Conservation (phyloP, 306 rosid species). For the Arachis hypogaea region DNA sequence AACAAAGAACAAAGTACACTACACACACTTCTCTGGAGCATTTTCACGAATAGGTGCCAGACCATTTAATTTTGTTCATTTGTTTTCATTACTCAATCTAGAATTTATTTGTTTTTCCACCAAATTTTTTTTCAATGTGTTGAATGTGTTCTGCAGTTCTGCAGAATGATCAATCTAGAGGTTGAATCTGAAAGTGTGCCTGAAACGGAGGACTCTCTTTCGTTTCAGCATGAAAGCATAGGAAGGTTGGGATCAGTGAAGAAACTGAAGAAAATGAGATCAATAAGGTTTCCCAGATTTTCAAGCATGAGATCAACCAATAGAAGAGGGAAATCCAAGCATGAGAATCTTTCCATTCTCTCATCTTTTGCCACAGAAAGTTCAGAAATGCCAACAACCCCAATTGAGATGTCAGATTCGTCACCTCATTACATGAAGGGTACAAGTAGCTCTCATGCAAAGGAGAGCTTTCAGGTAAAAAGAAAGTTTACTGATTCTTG, state of each 20-base stretch:
- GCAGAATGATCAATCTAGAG: slow-evolving; percentile 33
- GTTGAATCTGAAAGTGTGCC: slow-evolving; percentile 40
- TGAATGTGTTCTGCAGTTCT: slow-evolving; percentile 23
- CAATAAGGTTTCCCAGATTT: slow-evolving; percentile 62
- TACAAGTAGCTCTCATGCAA: slow-evolving; percentile 60
- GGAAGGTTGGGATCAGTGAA: slow-evolving; percentile 49
- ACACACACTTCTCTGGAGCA: slow-evolving; percentile 18
- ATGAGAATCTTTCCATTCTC: slow-evolving; percentile 37
- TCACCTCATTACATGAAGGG: slow-evolving; percentile 62
- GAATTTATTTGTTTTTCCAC: too few species aligned
- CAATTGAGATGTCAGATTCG: slow-evolving; percentile 41
- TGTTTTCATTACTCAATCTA: neutral
- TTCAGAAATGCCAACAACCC: slow-evolving; percentile 40
- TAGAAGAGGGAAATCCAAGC: slow-evolving; percentile 42
- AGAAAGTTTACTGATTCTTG: slow-evolving; percentile 26
- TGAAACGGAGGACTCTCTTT: slow-evolving; percentile 39
- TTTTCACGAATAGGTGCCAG: slow-evolving; percentile 28
- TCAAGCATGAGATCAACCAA: slow-evolving; percentile 54
- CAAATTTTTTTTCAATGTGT: slow-evolving; percentile 10
- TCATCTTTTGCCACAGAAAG: slow-evolving; percentile 34
- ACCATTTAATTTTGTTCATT: neutral
- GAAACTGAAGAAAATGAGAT: slow-evolving; percentile 60
- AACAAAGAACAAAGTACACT: neutral
- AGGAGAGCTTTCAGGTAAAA: slow-evolving; percentile 59
- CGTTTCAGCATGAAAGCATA: slow-evolving; percentile 30